Conservation (phyloP, 805 yeast species). For the Ogataea dorogensis region DNA sequence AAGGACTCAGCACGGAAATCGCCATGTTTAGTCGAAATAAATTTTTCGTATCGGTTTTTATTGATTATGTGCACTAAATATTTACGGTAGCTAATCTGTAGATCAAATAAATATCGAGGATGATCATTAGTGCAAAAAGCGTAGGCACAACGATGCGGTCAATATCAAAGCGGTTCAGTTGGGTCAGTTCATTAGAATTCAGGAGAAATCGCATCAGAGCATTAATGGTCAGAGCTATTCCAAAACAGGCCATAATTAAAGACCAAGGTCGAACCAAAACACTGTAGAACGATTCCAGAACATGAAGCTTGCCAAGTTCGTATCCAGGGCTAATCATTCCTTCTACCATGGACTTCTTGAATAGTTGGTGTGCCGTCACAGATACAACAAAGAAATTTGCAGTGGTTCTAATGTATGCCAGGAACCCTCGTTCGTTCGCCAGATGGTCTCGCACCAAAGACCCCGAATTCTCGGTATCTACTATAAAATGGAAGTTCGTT, state of each 20-base stretch:
- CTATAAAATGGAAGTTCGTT: constrained; percentile 4
- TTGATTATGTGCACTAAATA: constrained; percentile 2
- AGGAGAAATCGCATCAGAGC: constrained; percentile 18
- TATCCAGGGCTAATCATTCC: constrained; percentile 3
- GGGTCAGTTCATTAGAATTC: constrained; percentile 21
- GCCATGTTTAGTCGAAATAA: constrained; percentile 1
- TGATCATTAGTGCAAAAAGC: constrained; percentile 9
- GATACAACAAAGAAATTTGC: constrained; percentile 40
- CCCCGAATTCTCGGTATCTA: constrained; percentile 35
- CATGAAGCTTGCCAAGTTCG: constrained; percentile 1
- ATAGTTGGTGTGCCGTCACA: constrained; percentile 42
- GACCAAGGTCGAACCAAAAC: constrained; percentile 18
- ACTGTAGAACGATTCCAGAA: constrained; percentile 7
- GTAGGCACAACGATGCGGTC: constrained; percentile 16
- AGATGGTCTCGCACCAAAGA: constrained; percentile 46
- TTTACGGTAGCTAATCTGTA: constrained; percentile 5
- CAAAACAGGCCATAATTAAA: constrained; percentile 12
- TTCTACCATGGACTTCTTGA: constrained; percentile 28
- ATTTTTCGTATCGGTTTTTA: constrained; percentile 1
- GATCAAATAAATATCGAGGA: constrained; percentile 6
- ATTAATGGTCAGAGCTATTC: constrained; percentile 8
- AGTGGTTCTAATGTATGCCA: constrained; percentile 46
- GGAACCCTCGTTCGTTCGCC: constrained; percentile 50
- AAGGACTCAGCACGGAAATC: constrained; percentile 11
- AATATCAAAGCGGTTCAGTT: constrained; percentile 16